Evolutionary conservation across 106 monocot genomes (phyloP).

Genomic region (Phalaenopsis aphrodite): DNA sequence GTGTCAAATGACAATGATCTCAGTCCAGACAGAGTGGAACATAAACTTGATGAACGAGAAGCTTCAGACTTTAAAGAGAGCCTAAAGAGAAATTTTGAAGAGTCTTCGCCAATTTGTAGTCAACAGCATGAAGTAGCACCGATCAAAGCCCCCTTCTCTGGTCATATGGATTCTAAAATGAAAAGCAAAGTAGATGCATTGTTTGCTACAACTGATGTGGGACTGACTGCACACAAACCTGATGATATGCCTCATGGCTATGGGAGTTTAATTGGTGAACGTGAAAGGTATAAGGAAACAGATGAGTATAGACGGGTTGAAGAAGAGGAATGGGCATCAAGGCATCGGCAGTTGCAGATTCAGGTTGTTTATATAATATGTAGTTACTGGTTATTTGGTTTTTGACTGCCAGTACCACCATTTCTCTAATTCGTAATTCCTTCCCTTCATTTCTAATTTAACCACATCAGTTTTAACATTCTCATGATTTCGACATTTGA

Average conservation of each 20-base stretch:
- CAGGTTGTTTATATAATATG: constrained; percentile 38
- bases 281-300: constrained; percentile 80
- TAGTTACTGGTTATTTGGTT: background rate
- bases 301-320: constrained; percentile 66
- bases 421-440: background rate
- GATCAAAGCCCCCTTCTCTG: background rate
- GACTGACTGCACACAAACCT: background rate
- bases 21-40: constrained; percentile 12
- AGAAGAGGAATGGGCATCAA: constrained; percentile 90
- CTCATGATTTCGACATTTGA: background rate
- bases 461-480: background rate
- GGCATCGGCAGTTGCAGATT: constrained; percentile 49
- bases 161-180: background rate
- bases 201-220: constrained; percentile 6
- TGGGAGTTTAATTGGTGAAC: constrained; percentile 40
- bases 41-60: background rate
- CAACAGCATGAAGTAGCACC: background rate
- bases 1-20: background rate
- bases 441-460: background rate
- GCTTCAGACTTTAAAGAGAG: constrained; percentile 5
- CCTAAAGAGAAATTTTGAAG: background rate
- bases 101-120: background rate
- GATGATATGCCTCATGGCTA: constrained; percentile 1
- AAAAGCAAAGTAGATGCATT: background rate
- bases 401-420: background rate